Evolutionary conservation across 306 rosid genomes (phyloP).

Genomic region (Mimosa pudica): DNA sequence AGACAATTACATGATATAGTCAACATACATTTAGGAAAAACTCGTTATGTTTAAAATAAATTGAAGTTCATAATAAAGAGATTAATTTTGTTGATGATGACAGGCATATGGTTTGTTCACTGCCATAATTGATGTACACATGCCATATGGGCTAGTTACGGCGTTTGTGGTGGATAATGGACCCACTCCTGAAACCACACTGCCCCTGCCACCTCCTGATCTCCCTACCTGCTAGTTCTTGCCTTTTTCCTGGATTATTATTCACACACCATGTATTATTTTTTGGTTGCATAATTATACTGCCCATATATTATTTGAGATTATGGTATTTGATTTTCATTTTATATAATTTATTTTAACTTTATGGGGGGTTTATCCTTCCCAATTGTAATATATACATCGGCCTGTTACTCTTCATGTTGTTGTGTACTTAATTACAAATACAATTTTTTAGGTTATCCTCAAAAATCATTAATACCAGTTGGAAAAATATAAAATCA

Average conservation of each 20-base stretch:
- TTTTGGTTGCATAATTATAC: no score
- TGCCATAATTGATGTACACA: slow-evolving; percentile 50
- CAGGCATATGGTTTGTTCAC: slow-evolving; percentile 50
- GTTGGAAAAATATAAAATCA: no score
- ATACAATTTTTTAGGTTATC: no score
- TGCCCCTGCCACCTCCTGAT: slow-evolving; percentile 53
- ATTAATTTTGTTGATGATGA: not conserved
- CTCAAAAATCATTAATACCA: no score
- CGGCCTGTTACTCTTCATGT: no score
- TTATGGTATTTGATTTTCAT: not conserved
- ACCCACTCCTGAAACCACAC: not conserved
- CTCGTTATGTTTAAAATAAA: no score
- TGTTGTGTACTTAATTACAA: no score
- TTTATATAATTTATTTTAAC: not conserved
- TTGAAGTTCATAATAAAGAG: not conserved
- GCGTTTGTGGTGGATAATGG: slow-evolving; percentile 8
- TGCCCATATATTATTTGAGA: not conserved
- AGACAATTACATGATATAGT: no score
- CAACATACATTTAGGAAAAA: no score
- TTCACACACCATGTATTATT: no score
- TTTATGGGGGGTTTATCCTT: not conserved
- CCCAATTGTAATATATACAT: no score
- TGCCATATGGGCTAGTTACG: slow-evolving; percentile 52
- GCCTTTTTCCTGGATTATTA: no score
- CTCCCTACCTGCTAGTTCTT: slow-evolving; percentile 42